Conservation (phyloP, 129 eudicot species). For the Erigeron canadensis region DNA sequence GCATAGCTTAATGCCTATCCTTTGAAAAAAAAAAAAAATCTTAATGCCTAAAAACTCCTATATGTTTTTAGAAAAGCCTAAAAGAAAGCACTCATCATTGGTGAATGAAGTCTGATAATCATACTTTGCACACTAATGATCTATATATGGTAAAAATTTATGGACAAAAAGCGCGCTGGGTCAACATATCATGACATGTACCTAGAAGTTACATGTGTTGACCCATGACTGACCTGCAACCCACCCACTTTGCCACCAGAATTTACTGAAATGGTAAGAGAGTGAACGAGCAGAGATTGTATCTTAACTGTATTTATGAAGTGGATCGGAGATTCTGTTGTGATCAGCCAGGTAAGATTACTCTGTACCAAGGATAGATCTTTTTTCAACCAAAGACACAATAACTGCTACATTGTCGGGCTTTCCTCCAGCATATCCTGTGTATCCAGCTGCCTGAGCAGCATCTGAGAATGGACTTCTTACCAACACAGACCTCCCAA, state of each 20-base stretch:
- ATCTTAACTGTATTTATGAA: slow-evolving; percentile 26
- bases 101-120: background rate
- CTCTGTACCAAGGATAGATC: slow-evolving; percentile 10
- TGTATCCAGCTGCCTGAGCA: slow-evolving; percentile 81
- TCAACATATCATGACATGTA: background rate
- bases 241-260: background rate
- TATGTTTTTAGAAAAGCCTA: no score
- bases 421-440: slow-evolving; percentile 74
- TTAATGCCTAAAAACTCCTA: no score
- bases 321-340: slow-evolving; percentile 18
- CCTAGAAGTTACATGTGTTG: background rate
- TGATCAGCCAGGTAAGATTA: slow-evolving; percentile 6
- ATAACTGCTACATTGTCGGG: slow-evolving; percentile 82
- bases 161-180: background rate
- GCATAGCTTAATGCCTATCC: background rate
- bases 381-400: slow-evolving; percentile 66
- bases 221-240: background rate
- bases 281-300: slow-evolving; percentile 2
- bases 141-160: background rate
- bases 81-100: background rate
- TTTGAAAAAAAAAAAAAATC: no score
- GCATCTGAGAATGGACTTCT: slow-evolving; percentile 89
- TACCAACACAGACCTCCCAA: slow-evolving; percentile 51
- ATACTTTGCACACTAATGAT: background rate
- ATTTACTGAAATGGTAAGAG: background rate